These are phyloP conservation scores for Lentinula lateritia DNA, from an alignment of 768 basidiomycete species.

Conservation along the genomic window DNA sequence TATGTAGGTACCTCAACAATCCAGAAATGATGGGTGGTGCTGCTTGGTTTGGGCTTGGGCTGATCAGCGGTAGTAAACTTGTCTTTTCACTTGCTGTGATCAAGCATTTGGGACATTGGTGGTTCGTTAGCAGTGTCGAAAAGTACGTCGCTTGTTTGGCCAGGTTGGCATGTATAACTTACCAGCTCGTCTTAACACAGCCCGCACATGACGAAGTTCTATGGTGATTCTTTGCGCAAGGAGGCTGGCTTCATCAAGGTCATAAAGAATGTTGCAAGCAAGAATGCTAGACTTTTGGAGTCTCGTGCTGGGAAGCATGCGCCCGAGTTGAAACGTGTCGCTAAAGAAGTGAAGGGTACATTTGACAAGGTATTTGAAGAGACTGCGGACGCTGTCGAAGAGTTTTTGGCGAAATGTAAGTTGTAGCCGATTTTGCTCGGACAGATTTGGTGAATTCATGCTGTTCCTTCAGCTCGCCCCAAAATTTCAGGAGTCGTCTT, in stretches of 20 bases:
- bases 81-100: slow-evolving; percentile 81
- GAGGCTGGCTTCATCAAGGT: slow-evolving; percentile 98
- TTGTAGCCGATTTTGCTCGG: slow-evolving; percentile 3
- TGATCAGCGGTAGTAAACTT: slow-evolving; percentile 91
- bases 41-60: slow-evolving; percentile 87
- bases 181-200: slow-evolving; percentile 31
- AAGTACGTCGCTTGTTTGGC: slow-evolving; percentile 48
- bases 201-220: slow-evolving; percentile 97
- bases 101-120: slow-evolving; percentile 86
- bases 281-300: slow-evolving; percentile 74
- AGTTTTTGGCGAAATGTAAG: slow-evolving; percentile 88
- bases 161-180: not conserved
- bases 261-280: slow-evolving; percentile 87
- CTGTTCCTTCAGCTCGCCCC: slow-evolving; percentile 60
- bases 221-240: slow-evolving; percentile 88
- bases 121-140: slow-evolving; percentile 92
- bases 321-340: slow-evolving; percentile 73
- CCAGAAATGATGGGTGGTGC: slow-evolving; percentile 96
- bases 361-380: slow-evolving; percentile 96
- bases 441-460: not conserved
- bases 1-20: slow-evolving; percentile 78
- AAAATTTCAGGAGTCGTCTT: slow-evolving; percentile 85
- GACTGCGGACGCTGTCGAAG: slow-evolving; percentile 88
- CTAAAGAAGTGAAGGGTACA: slow-evolving; percentile 83
- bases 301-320: slow-evolving; percentile 75